Conservation (phyloP, 371 early-diverging fungal genomes). For the Syncephalastrum monosporum region DNA sequence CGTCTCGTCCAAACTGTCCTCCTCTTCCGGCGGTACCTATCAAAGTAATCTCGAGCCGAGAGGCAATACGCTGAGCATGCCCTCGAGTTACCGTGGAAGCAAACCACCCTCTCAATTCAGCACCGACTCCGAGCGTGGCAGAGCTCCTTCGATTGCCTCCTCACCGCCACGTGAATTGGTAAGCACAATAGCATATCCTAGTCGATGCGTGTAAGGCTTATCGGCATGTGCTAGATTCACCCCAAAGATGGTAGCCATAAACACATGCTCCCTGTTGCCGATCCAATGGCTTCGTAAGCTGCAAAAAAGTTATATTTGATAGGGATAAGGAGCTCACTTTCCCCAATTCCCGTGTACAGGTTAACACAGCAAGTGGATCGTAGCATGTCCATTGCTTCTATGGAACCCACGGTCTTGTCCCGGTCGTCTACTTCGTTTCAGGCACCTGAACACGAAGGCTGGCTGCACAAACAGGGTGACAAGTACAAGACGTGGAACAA, state of each 20-base stretch:
- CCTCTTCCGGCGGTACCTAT: constrained; percentile 15
- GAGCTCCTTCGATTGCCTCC: too few relatives aligned
- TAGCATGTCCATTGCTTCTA: constrained; percentile 23
- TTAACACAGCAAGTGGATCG: constrained; percentile 1
- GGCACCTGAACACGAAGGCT: constrained; percentile 63
- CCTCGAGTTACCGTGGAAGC: background rate
- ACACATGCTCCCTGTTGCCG: too few relatives aligned
- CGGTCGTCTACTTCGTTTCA: constrained; percentile 22
- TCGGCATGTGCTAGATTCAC: too few relatives aligned
- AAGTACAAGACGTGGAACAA: constrained; percentile 69
- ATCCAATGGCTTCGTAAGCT: too few relatives aligned
- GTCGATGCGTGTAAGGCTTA: too few relatives aligned
- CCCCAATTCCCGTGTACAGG: too few relatives aligned
- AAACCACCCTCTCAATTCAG: constrained; percentile 1
- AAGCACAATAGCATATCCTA: too few relatives aligned
- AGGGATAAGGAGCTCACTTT: too few relatives aligned
- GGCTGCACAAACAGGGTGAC: constrained; percentile 66
- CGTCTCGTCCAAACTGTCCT: constrained; percentile 28
- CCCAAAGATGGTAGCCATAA: too few relatives aligned
- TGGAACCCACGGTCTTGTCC: constrained; percentile 19
- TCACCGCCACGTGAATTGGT: too few relatives aligned
- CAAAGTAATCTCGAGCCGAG: constrained; percentile 8
- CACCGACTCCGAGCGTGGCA: background rate
- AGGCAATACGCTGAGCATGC: background rate
- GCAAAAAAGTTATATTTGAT: too few relatives aligned